phyloP scores from a whole-genome alignment of 225 moss, liverwort and hornwort genomes.

The Bryoerythrophyllum caledonicum region DNA sequence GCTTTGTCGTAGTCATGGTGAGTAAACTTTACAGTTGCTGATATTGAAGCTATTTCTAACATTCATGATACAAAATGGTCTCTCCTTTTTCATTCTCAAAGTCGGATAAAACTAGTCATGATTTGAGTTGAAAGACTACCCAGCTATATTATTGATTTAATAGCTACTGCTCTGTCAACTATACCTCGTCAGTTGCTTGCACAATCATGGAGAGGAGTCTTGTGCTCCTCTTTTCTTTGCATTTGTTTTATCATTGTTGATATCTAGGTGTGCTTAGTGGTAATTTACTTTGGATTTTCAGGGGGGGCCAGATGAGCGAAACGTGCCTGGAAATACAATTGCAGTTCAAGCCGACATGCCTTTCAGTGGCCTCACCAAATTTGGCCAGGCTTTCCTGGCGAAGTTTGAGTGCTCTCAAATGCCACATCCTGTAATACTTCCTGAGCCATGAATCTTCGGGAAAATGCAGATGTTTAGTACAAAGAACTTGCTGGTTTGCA shows the following conservation, averaged over 20 bases:
- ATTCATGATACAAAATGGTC: no score
- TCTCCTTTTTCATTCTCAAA: no score
- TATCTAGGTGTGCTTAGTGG: background rate
- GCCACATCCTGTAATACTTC: constrained; percentile 77
- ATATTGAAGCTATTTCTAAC: no score
- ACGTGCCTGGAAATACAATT: constrained; percentile 95
- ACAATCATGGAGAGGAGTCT: background rate
- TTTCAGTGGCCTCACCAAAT: constrained; percentile 90
- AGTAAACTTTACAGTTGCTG: no score
- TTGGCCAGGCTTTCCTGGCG: constrained; percentile 92
- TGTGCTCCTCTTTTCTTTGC: background rate
- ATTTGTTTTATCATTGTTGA: background rate
- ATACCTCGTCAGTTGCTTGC: no score
- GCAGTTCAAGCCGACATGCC: constrained; percentile 99
- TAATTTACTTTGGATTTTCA: constrained; percentile 25
- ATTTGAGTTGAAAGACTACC: no score
- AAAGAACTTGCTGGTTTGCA: background rate
- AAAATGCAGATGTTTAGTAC: background rate
- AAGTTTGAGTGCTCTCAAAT: constrained; percentile 99
- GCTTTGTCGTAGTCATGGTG: constrained; percentile 99
- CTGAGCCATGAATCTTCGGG: background rate
- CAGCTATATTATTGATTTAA: no score
- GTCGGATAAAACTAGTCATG: no score
- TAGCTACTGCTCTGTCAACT: no score
- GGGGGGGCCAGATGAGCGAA: constrained; percentile 94